Percentiles rank a stretch among this genome's conserved stretches.
Conservation (phyloP, 371 early-diverging fungal genomes). For the Nematocida homosporus region DNA sequence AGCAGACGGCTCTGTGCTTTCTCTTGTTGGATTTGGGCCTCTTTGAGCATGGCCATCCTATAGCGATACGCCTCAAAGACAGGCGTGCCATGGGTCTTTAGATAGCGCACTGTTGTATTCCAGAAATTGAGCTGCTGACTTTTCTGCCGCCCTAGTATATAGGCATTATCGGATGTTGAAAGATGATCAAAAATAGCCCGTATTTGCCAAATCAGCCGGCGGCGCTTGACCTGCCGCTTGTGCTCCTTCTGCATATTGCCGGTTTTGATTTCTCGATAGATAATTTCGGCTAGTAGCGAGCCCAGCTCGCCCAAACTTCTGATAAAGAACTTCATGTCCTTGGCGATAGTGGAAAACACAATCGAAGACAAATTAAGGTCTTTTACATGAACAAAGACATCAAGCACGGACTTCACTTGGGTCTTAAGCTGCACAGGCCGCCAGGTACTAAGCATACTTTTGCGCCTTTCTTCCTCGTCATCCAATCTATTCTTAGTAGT, state of each 20-base stretch:
- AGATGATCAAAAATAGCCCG: neutral
- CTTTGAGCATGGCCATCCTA: neutral
- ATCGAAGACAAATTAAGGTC: constrained; percentile 2
- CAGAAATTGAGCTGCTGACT: neutral
- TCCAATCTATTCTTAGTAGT: neutral
- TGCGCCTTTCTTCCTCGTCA: neutral
- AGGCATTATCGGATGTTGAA: neutral
- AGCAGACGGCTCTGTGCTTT: neutral
- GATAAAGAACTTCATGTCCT: neutral
- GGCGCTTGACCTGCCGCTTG: neutral
- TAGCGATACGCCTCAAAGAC: neutral
- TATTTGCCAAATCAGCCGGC: neutral
- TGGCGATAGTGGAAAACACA: neutral
- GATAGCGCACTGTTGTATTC: neutral
- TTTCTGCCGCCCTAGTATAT: neutral
- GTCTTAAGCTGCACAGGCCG: too few relatives aligned
- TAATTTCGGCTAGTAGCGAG: neutral
- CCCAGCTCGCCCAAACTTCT: neutral
- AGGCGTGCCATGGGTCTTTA: neutral
- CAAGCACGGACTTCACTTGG: constrained; percentile 3
- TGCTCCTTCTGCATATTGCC: neutral
- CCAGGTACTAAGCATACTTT: neutral
- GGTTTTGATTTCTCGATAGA: neutral
- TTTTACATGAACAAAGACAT: neutral
- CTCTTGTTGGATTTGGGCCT: neutral